phyloP scores from a whole-genome alignment of 306 rosid genomes.

The Medicago arabica region DNA sequence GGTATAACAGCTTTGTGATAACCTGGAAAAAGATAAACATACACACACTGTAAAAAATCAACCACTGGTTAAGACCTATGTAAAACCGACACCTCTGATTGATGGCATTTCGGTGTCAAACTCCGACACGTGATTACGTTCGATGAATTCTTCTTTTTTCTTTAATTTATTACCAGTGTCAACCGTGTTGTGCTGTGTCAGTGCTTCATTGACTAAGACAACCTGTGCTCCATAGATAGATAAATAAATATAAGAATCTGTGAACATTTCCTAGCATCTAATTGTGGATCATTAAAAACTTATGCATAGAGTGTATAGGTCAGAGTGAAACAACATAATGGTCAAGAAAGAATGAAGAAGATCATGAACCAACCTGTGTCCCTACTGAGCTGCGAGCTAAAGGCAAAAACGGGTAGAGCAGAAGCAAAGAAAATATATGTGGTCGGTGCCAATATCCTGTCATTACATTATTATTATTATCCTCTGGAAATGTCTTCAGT shows the following conservation, averaged over 20 bases:
- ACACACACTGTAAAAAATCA: slow-evolving; percentile 40
- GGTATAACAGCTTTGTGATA: slow-evolving; percentile 90
- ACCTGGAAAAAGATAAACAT: slow-evolving; percentile 59
- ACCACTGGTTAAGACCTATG: too few species aligned
- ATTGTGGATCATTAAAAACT: slow-evolving; percentile 83
- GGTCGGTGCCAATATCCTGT: slow-evolving; percentile 83
- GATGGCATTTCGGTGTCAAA: too few species aligned
- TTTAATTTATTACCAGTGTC: too few species aligned
- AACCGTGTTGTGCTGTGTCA: too few species aligned
- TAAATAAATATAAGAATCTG: slow-evolving; percentile 60
- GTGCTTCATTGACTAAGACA: slow-evolving; percentile 3
- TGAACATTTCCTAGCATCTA: slow-evolving; percentile 94
- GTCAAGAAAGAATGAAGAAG: not conserved
- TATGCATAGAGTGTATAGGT: not conserved
- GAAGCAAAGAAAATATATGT: slow-evolving; percentile 82
- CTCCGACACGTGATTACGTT: too few species aligned
- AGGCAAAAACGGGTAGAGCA: slow-evolving; percentile 83
- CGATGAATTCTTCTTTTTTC: too few species aligned
- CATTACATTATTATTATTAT: not conserved
- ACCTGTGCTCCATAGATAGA: not conserved
- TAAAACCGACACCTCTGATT: too few species aligned
- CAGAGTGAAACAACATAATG: not conserved
- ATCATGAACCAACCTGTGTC: slow-evolving; percentile 57
- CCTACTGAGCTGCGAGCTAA: slow-evolving; percentile 70
- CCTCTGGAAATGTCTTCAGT: too few species aligned